Conservation (phyloP, 305 asterid genomes). For the Ajuga reptans region DNA sequence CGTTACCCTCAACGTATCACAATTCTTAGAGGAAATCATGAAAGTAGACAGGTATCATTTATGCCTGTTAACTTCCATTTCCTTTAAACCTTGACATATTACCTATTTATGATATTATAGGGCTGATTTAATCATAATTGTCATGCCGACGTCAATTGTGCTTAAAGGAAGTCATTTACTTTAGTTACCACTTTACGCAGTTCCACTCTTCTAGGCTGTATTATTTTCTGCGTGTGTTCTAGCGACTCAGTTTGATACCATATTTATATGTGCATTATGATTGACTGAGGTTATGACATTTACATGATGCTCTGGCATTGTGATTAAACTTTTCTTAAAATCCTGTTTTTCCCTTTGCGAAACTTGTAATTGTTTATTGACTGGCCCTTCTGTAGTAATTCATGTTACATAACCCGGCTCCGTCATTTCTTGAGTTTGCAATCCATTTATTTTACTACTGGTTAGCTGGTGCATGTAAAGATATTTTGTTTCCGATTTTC, state of each 20-base stretch:
- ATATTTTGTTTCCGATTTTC: background rate
- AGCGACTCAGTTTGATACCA: slow-evolving; percentile 4
- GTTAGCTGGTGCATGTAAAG: background rate
- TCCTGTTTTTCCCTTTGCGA: background rate
- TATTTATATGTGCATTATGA: background rate
- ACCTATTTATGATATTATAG: slow-evolving; percentile 10
- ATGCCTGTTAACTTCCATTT: background rate
- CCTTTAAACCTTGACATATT: background rate
- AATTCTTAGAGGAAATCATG: slow-evolving; percentile 92
- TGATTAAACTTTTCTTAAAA: background rate
- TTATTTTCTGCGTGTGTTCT: background rate
- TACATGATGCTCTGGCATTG: slow-evolving; percentile 7
- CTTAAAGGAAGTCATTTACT: background rate
- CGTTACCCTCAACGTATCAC: slow-evolving; percentile 88
- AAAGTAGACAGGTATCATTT: slow-evolving; percentile 71
- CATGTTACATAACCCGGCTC: slow-evolving; percentile 8
- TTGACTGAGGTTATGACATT: slow-evolving; percentile 7
- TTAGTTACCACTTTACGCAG: background rate
- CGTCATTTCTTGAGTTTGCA: background rate
- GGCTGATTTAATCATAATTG: slow-evolving; percentile 6
- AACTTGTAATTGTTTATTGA: background rate
- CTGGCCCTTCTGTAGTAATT: slow-evolving; percentile 14
- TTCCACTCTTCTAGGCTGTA: background rate
- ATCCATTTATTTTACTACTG: background rate
- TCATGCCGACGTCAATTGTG: slow-evolving; percentile 9